These are phyloP conservation scores for Hydnomerulius pinastri DNA, from an alignment of 768 basidiomycete species.

Conservation along the genomic window DNA sequence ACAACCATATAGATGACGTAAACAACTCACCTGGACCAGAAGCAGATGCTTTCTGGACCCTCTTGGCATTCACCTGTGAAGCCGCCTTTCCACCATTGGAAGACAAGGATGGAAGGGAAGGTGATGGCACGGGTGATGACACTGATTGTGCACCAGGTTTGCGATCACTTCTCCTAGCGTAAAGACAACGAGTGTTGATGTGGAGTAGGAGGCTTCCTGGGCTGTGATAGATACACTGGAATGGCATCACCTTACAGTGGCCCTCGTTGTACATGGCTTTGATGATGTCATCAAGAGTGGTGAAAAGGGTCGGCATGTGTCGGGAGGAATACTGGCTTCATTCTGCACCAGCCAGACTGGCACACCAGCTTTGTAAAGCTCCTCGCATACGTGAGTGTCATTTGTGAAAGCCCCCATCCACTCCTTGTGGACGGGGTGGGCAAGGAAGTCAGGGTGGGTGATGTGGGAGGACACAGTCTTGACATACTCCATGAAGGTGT, in stretches of 20 bases:
- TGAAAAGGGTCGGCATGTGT: neutral
- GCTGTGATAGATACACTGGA: neutral
- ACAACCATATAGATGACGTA: neutral
- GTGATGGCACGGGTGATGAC: neutral
- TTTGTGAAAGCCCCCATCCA: constrained; percentile 18
- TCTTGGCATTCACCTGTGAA: too few relatives aligned
- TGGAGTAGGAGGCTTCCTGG: constrained; percentile 2
- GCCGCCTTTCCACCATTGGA: too few relatives aligned
- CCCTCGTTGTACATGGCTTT: neutral
- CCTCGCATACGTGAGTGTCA: neutral
- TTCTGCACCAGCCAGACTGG: constrained; percentile 4
- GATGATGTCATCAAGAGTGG: neutral
- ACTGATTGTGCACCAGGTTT: neutral
- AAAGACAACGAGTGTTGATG: neutral
- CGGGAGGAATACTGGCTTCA: neutral
- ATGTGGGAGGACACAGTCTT: constrained; percentile 3
- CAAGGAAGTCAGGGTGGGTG: neutral
- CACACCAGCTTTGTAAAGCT: constrained; percentile 6
- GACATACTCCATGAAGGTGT: constrained; percentile 7
- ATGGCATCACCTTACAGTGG: neutral
- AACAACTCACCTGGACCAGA: too few relatives aligned
- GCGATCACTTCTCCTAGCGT: neutral
- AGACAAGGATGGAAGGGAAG: neutral
- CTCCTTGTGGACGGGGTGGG: neutral
- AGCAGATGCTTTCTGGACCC: too few relatives aligned